Percentiles rank a stretch among this genome's conserved stretches.
Evolutionary conservation across 2,329 filamentous ascomycete species (phyloP).

Genomic region (Apiospora malaysiana): DNA sequence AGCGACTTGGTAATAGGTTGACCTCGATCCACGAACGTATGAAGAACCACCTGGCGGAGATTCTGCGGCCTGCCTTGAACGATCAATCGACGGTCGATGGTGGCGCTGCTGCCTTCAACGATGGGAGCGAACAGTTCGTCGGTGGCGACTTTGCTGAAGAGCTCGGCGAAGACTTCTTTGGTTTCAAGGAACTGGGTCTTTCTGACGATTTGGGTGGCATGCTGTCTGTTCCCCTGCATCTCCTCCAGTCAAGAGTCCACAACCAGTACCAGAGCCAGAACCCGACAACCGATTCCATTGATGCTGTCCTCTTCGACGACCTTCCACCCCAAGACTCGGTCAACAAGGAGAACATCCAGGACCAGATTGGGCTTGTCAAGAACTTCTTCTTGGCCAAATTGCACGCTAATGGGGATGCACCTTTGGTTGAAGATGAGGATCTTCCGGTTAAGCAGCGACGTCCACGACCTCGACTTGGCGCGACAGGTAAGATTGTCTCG

Average conservation of each 20-base stretch:
- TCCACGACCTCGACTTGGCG: slow-evolving; percentile 68
- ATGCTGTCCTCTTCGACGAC: slow-evolving; percentile 68
- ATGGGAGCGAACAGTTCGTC: slow-evolving; percentile 96
- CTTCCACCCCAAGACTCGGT: slow-evolving; percentile 77
- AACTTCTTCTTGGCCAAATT: slow-evolving; percentile 92
- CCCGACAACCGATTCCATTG: slow-evolving; percentile 63
- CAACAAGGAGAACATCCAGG: slow-evolving; percentile 76
- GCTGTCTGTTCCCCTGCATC: slow-evolving; percentile 89
- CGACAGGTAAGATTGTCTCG: slow-evolving; percentile 84
- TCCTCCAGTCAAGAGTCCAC: slow-evolving; percentile 89
- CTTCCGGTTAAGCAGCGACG: slow-evolving; percentile 89
- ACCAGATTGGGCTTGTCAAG: slow-evolving; percentile 85
- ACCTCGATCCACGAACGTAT: slow-evolving; percentile 90
- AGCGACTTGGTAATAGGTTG: slow-evolving; percentile 80
- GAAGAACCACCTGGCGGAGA: slow-evolving; percentile 89
- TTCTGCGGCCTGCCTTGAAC: slow-evolving; percentile 85
- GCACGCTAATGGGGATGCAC: slow-evolving; percentile 80
- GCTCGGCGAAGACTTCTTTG: slow-evolving; percentile 98
- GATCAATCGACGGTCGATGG: slow-evolving; percentile 82
- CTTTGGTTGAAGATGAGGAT: slow-evolving; percentile 92
- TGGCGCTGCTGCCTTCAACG: slow-evolving; percentile 83
- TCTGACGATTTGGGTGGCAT: slow-evolving; percentile 90
- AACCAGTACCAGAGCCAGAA: slow-evolving; percentile 82
- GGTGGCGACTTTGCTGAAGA: slow-evolving; percentile 98
- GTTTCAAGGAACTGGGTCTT: slow-evolving; percentile 92